Evolutionary conservation across 2,329 filamentous ascomycete species (phyloP).

Genomic region (Fusarium zealandicum): DNA sequence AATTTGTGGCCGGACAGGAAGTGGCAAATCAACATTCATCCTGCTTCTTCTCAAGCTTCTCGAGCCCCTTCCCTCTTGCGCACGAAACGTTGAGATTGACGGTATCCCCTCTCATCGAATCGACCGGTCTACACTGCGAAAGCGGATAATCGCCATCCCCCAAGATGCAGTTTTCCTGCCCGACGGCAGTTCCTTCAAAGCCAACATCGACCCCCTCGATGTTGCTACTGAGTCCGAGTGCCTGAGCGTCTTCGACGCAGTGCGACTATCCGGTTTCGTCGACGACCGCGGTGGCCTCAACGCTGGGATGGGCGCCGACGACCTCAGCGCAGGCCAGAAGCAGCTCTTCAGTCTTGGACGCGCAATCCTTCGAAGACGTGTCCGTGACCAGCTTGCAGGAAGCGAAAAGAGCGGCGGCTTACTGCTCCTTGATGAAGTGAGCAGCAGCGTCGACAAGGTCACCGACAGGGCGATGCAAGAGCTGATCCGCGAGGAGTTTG

Average conservation of each 20-base stretch:
- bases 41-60: constrained; percentile 52
- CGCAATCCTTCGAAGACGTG: constrained; percentile 56
- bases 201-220: constrained; percentile 53
- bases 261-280: constrained; percentile 47
- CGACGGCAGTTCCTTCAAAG: constrained; percentile 49
- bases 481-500: constrained; percentile 51
- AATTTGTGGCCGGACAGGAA: constrained; percentile 49
- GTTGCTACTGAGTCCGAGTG: constrained; percentile 45
- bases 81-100: constrained; percentile 53
- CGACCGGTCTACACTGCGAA: constrained; percentile 52
- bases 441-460: constrained; percentile 50
- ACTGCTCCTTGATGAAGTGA: constrained; percentile 54
- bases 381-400: constrained; percentile 23
- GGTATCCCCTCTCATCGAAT: constrained; percentile 47
- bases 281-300: constrained; percentile 46
- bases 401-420: constrained; percentile 39
- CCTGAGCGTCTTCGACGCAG: constrained; percentile 45
- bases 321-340: constrained; percentile 65
- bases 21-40: constrained; percentile 55
- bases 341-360: constrained; percentile 70
- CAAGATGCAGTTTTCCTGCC: constrained; percentile 63
- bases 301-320: constrained; percentile 53
- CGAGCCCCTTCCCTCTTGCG: constrained; percentile 44
- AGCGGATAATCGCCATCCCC: constrained; percentile 59
- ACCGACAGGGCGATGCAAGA: constrained; percentile 53